These are phyloP conservation scores for Ophiostoma perfectum DNA, from an alignment of 2,329 filamentous ascomycete species.

Conservation along the genomic window DNA sequence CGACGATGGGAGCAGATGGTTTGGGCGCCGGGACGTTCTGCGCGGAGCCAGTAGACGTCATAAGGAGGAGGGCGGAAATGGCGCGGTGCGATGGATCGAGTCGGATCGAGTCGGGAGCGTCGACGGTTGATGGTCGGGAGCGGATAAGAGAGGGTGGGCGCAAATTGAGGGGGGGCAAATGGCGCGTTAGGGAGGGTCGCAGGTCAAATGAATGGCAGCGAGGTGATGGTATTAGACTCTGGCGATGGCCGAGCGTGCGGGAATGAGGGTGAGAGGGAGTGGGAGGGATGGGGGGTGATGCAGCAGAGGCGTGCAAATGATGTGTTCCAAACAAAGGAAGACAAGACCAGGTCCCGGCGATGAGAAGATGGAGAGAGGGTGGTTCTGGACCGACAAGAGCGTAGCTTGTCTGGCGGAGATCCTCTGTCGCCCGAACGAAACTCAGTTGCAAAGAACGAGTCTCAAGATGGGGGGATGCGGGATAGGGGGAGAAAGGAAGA, in stretches of 20 bases:
- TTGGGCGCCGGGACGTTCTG: constrained; percentile 11
- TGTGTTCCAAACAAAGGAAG: constrained; percentile 15
- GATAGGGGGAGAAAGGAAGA: constrained; percentile 16
- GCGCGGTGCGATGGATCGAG: not conserved
- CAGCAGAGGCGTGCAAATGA: not conserved
- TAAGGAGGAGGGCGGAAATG: constrained; percentile 36
- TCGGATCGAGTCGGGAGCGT: too few species aligned
- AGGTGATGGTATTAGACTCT: not conserved
- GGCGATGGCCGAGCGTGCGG: not conserved
- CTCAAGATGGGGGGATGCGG: not conserved
- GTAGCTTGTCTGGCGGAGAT: constrained; percentile 15
- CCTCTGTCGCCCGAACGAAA: constrained; percentile 19
- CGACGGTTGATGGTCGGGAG: not conserved
- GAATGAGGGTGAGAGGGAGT: not conserved
- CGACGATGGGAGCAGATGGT: constrained; percentile 14
- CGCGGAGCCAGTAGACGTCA: constrained; percentile 57
- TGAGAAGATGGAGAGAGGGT: not conserved
- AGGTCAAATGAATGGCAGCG: constrained; percentile 14
- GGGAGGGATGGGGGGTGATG: not conserved
- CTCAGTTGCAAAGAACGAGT: constrained; percentile 13
- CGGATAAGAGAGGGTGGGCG: not conserved
- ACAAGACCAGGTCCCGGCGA: not conserved
- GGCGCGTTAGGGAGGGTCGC: not conserved
- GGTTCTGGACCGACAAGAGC: constrained; percentile 5
- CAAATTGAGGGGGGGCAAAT: constrained; percentile 1